Evolutionary conservation across 306 rosid genomes (phyloP).

Genomic region (Cicer arietinum): DNA sequence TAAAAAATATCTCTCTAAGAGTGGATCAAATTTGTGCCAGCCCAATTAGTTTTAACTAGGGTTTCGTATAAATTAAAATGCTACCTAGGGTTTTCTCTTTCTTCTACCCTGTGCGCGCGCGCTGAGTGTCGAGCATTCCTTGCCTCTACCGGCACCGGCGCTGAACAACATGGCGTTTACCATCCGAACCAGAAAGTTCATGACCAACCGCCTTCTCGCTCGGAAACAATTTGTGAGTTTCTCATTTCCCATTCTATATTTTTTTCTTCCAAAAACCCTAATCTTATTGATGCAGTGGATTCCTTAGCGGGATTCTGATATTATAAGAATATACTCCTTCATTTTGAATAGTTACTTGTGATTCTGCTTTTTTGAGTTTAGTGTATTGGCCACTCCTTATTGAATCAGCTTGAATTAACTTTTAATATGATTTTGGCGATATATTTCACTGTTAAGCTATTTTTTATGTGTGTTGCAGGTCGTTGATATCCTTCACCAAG

Average conservation of each 20-base stretch:
- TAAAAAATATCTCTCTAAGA: no score
- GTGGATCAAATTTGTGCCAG: no score
- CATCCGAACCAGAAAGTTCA: conserved; percentile 81
- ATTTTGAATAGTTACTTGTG: not conserved
- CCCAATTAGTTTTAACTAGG: no score
- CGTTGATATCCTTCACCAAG: conserved; percentile 88
- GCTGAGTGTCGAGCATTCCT: no score
- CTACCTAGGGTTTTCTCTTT: no score
- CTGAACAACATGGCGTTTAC: conserved; percentile 77
- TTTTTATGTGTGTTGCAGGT: conserved; percentile 48
- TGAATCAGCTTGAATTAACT: not conserved
- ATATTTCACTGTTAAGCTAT: no score
- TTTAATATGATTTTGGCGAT: not conserved
- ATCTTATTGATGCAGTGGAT: not conserved
- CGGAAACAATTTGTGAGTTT: conserved; percentile 84
- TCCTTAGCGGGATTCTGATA: not conserved
- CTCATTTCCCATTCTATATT: not conserved
- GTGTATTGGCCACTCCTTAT: not conserved
- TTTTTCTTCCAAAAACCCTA: not conserved
- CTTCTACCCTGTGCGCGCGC: no score
- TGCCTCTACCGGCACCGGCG: conserved; percentile 1
- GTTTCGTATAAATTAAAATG: no score
- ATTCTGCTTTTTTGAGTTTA: not conserved
- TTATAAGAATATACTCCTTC: not conserved
- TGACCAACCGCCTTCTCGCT: conserved; percentile 87